Evolutionary conservation across 768 basidiomycete genomes (phyloP), one percentile per base, ranked within the genome.

Genomic region (Mycena maculata): DNA sequence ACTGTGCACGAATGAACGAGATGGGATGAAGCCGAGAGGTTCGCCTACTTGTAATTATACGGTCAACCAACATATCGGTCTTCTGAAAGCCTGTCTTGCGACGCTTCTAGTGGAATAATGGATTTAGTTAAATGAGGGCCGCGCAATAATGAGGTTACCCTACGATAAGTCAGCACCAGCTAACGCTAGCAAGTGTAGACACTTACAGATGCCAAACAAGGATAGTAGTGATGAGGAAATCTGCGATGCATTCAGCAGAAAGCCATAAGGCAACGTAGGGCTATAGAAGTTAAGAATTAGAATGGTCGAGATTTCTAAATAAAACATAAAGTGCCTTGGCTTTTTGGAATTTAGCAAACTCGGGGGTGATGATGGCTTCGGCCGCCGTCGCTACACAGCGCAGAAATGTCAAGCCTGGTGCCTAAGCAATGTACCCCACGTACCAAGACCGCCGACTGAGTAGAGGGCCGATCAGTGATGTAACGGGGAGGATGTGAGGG

Each of bases 181-280:
- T 38, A 25, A 10, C 20, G 13, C 5, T 13, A 28, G 9, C 12
- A 56, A 15, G 13, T 41, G 25, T n/a, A n/a, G n/a, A 3, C 16
- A 42, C 54, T 56, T 42, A 15, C 36, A 54, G 27, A 36, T 56
- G 54, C 23, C 33, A 27, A 27, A 4, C 20, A 22, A 56, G 39
- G 20, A 56, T 56, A 11, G 22, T 22, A 18, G 54, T 56, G 13
- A 56, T 41, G 25, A 41, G 27, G 7, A n/a, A 16, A 28, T 49
- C 60, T 9, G 23, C 54, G 38, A 42, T 42, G 33, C 54, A 56
- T 27, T 56, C 54, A 9, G 38, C 23, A 16, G 16, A 36, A 16
- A 56, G 38, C 54, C 54, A 56, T 16, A 67, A 22, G 5, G 42
- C 18, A 10, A 39, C 45, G 42, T 68, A 60, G 27, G 44, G 30